Evolutionary conservation across 139 green algal species (phyloP), one percentile per base, ranked within the genome.

Genomic region (Dunaliella sp.): DNA sequence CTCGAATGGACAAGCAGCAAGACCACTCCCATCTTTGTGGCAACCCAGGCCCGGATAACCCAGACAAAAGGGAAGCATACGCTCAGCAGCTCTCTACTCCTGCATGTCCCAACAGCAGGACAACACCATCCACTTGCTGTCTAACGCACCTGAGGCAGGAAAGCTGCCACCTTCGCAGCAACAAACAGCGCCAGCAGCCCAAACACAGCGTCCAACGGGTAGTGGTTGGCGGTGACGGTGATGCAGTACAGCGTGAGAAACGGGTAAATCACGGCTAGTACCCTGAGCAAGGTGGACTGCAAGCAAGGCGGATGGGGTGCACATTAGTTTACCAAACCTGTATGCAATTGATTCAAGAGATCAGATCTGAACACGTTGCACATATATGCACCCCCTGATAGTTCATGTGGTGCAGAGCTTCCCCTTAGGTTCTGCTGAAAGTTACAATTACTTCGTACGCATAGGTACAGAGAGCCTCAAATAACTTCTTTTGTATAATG

Each of bases 171-270:
- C 31, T 84, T 74, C 12, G 34, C 31, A 1, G 87, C 73, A 16
- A 86, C 21, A 2, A 32, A 79, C 3, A 85, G 72, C n/a, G 36
- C 65, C 1, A 84, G 21, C 1, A 38, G 33, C 0, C 84, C 87
- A 72, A 84, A 84, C 31, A 88, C 34, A 0, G 84, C 87, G 38
- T 90, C 87, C 34, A 86, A 34, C 30, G 86, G 84, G 74, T 80
- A 88, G 76, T 90, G 87, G 84, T 90, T 90, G 57, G 81, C 87
- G 0, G 87, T 90, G 32, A 88, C 81, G 28, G 88, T 78, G 75
- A 90, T 90, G 84, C 87, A 90, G 81, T 88, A 90, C 28, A 90
- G 80, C 0, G 84, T 86, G 81, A 84, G 65, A 35, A 88, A 1
- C 25, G 87, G 87, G 84, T 90, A 90, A 25, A 86, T 31, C 77